Evolutionary conservation across 2,329 filamentous ascomycete genomes (phyloP), one percentile per base, ranked within the genome.

Genomic region (Ophiosphaerella korrae): DNA sequence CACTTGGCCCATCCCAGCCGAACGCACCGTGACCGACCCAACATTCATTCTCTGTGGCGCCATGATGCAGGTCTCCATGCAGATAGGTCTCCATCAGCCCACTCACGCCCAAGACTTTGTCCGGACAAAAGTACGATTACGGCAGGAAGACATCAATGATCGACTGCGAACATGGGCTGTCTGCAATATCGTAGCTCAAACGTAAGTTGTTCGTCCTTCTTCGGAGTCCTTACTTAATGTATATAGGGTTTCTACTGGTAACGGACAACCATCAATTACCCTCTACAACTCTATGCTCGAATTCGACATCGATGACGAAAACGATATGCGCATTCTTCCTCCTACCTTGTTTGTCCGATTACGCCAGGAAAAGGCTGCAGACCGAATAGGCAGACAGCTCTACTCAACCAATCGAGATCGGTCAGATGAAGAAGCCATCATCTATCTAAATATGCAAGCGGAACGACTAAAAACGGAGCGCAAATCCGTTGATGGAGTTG

Each of bases 61-160:
- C 54, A 91, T 93, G 88, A 92, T 93, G 84, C 91, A 92, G 75
- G 85, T 89, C 18, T 90, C 90, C 7, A 92, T 90, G 58, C 89
- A 90, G 58, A 91, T 92, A 60, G 89, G 90, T 16, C 79, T 94
- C 45, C 89, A 94, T 66, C 84, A 89, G 41, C 90, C 89, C 11
- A 90, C 88, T 47, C 87, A 92, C 70, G 89, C 89, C 38, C 88
- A 92, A 70, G 90, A 93, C 71, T 94, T 93, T 70, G 91, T 88
- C 1, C 80, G 89, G 42, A 87, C 89, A 24, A 87, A 85, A 2
- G 80, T 90, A 29, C 87, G 92, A 59, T 78, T 93, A 34, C 88
- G 89, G 62, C 88, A 88, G 63, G 89, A 92, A 67, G 89, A 92
- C 63, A 83, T 92, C 50, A 84, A 88, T 59, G 89, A 94, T 66